These are phyloP conservation scores for Serpula lacrymans DNA, from an alignment of 768 basidiomycete genomes.

Conservation along the genomic window DNA sequence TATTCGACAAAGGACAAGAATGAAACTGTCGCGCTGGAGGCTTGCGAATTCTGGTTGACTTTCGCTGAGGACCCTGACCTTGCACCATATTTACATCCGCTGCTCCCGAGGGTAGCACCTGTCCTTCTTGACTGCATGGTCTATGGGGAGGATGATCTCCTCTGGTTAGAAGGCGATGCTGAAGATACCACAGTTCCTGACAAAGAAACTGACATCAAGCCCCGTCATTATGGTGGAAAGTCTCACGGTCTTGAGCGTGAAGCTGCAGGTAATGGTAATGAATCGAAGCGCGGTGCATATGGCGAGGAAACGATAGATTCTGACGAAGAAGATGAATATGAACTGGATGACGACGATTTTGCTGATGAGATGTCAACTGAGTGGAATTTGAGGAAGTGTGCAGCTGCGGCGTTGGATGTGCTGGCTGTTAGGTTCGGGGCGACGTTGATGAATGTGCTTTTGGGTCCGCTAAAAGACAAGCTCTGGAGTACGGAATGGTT, in stretches of 20 bases:
- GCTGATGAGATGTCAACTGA: constrained; percentile 97
- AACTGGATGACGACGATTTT: constrained; percentile 86
- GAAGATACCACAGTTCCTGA: constrained; percentile 91
- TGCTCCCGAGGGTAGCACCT: constrained; percentile 89
- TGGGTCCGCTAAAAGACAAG: constrained; percentile 89
- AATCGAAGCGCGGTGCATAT: constrained; percentile 54
- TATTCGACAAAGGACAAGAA: constrained; percentile 98
- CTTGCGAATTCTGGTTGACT: constrained; percentile 99
- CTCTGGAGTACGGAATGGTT: constrained; percentile 93
- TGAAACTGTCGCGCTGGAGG: constrained; percentile 94
- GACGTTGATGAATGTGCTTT: constrained; percentile 85
- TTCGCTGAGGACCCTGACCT: constrained; percentile 95
- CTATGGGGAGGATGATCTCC: constrained; percentile 93
- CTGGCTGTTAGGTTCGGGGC: constrained; percentile 89
- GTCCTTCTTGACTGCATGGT: constrained; percentile 97
- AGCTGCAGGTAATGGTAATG: constrained; percentile 28
- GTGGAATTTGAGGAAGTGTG: constrained; percentile 98
- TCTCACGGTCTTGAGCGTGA: constrained; percentile 76
- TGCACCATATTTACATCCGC: constrained; percentile 76
- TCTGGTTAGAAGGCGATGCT: constrained; percentile 89
- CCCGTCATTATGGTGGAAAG: constrained; percentile 85
- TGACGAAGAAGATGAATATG: constrained; percentile 86
- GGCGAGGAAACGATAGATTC: constrained; percentile 81
- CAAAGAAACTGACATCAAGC: constrained; percentile 94
- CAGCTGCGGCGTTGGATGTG: constrained; percentile 95